phyloP scores from a whole-genome alignment of 768 basidiomycete species.

The Cystobasidium tubakii region DNA sequence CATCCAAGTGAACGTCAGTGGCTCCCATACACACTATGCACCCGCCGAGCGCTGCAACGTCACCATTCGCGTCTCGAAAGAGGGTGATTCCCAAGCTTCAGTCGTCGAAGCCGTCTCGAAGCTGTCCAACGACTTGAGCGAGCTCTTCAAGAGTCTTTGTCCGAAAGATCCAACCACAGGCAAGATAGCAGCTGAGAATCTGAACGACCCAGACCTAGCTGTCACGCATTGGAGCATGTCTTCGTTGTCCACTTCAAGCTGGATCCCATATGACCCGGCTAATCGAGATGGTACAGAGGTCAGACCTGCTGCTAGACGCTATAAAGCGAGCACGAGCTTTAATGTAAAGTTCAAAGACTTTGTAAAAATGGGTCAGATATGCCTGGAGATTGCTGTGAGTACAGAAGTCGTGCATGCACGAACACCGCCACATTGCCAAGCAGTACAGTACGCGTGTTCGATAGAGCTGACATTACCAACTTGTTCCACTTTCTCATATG shows the following conservation, averaged over 20 bases:
- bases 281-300: neutral
- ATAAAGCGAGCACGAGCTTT: conserved; percentile 1
- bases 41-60: conserved; percentile 29
- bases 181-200: neutral
- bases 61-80: neutral
- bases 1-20: conserved; percentile 3
- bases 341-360: conserved; percentile 33
- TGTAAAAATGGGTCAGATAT: neutral
- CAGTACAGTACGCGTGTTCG: neutral
- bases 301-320: neutral
- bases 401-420: neutral
- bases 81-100: neutral
- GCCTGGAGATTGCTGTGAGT: conserved; percentile 13
- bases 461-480: neutral
- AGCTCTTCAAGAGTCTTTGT: neutral
- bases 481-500: neutral
- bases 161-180: conserved; percentile 13
- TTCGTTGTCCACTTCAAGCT: conserved; percentile 5
- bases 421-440: neutral
- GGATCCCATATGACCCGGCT: neutral
- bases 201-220: neutral
- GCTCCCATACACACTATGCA: neutral
- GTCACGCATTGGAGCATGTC: conserved; percentile 26
- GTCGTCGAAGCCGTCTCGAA: neutral
- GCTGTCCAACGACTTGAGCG: conserved; percentile 8